Conservation (phyloP, 208 protist genomes). For the Trichomonas vaginalis region DNA sequence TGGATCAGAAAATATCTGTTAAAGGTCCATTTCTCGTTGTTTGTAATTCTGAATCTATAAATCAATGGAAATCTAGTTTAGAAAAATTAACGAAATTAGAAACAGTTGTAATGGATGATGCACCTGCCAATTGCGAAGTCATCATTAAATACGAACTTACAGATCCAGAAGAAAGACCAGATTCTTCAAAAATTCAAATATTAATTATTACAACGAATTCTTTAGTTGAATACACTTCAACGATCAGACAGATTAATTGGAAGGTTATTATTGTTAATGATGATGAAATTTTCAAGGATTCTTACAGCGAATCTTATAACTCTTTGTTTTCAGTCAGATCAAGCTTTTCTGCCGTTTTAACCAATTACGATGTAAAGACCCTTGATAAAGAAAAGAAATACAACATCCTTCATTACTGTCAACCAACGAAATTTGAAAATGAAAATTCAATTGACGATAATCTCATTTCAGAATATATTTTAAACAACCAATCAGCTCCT, state of each 20-base stretch:
- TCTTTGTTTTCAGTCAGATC: not conserved
- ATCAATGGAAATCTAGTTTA: not conserved
- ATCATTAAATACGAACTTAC: not conserved
- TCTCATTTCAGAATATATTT: not conserved
- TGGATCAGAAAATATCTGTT: not conserved
- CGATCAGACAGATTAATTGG: not conserved
- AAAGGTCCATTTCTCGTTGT: not conserved
- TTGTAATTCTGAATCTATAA: not conserved
- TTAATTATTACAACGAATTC: not conserved
- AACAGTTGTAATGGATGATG: not conserved
- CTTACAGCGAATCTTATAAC: not conserved
- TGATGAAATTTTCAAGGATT: not conserved
- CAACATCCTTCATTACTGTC: not conserved
- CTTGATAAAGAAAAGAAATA: not conserved
- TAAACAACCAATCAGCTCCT: not conserved
- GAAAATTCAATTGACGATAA: not conserved
- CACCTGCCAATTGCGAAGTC: not conserved
- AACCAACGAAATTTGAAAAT: not conserved
- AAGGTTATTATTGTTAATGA: not conserved
- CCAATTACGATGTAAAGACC: not conserved
- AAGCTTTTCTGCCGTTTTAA: not conserved
- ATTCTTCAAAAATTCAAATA: not conserved
- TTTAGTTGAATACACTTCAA: not conserved
- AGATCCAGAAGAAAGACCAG: not conserved
- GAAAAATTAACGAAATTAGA: not conserved